Evolutionary conservation across 768 basidiomycete genomes (phyloP), one percentile per base, ranked within the genome.

Genomic region (Tubosaeta brunneosetosa): DNA sequence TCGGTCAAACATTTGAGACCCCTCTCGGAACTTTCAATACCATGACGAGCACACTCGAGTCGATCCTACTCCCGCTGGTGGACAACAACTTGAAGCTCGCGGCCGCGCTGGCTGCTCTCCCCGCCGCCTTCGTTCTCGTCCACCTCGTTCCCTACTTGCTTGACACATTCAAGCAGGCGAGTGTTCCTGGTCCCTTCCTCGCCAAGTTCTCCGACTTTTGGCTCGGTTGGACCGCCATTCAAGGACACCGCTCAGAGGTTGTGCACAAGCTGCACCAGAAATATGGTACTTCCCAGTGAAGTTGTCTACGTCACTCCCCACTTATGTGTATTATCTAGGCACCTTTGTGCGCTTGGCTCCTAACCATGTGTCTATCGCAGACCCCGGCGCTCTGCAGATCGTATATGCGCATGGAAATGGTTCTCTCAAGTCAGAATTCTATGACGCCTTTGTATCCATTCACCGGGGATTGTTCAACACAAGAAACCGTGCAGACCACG

Each of bases 351-450:
- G 87, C 56, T 71, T 89, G 53, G 85, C 86, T 0, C 88, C 88
- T 0, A 85, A 88, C 60, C 86, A 90, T 59, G 73, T 92, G 9
- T 88, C 86, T 1, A 75, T 92, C 44, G 81, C 86, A 11, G 83
- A 89, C 60, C 89, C 91, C 0, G 84, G 83, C 1, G 91, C 91
- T 1, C 78, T 94, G 13, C 75, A 75, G 36, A 64, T 83, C 52
- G 76, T 94, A 13, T 93, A 93, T 61, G 91, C 84, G 1, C 91
- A 85, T 56, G 90, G 90, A 4, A 91, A 84, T 51, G 91, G 91
- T n/a, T 80, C 86, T 6, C 76, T 86, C 51, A 93, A 92, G 62
- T 81, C 84, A 14, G 64, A 79, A n/a, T 91, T 90, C 66, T 90
- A 87, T 63, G 84, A 87, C 52, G 82, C 82, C 13, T 91, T 92